These are phyloP conservation scores for Microbotryomycetes sp. DNA, from an alignment of 1,284 basidiomycete genomes.

Conservation along the genomic window DNA sequence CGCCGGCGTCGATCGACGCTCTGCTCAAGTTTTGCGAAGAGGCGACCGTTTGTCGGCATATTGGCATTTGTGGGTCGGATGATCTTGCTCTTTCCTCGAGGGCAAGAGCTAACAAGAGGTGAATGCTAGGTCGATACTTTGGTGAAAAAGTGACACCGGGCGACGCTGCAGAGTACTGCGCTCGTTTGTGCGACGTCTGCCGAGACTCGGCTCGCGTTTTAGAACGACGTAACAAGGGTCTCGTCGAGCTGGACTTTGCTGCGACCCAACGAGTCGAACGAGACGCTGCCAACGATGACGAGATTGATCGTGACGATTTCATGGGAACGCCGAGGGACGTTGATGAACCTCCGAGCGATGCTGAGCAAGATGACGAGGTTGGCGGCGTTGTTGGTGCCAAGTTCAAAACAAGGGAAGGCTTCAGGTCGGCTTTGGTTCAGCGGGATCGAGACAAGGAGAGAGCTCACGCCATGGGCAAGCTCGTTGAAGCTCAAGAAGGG, in stretches of 20 bases:
- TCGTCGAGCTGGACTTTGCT: slow-evolving; percentile 2
- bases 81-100: not conserved
- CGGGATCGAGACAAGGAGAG: not conserved
- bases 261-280: slow-evolving; percentile 7
- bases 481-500: not conserved
- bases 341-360: slow-evolving; percentile 3
- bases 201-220: slow-evolving; percentile 49
- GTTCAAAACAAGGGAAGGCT: slow-evolving; percentile 1
- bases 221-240: slow-evolving; percentile 1
- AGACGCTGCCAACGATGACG: not conserved
- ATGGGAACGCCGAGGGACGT: slow-evolving; percentile 3
- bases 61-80: slow-evolving; percentile 47
- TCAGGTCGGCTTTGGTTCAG: not conserved
- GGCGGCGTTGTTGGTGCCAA: not conserved
- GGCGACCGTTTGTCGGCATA: slow-evolving; percentile 59
- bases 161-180: slow-evolving; percentile 55
- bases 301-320: not conserved
- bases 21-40: slow-evolving; percentile 62
- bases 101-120: no score
- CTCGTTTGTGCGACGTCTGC: slow-evolving; percentile 77
- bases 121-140: slow-evolving; percentile 70
- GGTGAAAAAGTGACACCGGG: slow-evolving; percentile 59
- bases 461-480: not conserved
- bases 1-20: slow-evolving; percentile 43
- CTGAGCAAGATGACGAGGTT: slow-evolving; percentile 10